These are phyloP conservation scores for Acrodontium crateriforme DNA, from an alignment of 2,329 filamentous ascomycete genomes.

Conservation along the genomic window DNA sequence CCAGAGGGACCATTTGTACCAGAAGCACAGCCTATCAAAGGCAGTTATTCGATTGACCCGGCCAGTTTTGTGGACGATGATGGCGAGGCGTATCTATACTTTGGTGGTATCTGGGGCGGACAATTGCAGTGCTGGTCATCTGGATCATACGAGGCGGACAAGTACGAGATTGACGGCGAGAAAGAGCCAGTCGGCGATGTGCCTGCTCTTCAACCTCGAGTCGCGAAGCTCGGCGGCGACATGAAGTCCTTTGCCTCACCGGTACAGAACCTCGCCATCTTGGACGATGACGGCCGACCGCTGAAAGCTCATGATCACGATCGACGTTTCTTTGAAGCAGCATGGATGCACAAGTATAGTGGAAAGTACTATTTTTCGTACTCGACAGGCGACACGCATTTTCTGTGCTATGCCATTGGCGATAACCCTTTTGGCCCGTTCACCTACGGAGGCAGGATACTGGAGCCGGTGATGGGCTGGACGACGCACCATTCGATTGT, in stretches of 20 bases:
- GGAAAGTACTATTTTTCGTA: slow-evolving; percentile 27
- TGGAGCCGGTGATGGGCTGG: slow-evolving; percentile 68
- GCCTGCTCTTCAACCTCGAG: slow-evolving; percentile 50
- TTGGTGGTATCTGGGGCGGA: slow-evolving; percentile 69
- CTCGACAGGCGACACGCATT: slow-evolving; percentile 66
- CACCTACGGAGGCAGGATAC: slow-evolving; percentile 54
- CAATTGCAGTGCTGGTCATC: slow-evolving; percentile 56
- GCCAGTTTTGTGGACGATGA: slow-evolving; percentile 61
- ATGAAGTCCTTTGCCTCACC: slow-evolving; percentile 48
- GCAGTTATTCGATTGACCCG: slow-evolving; percentile 65
- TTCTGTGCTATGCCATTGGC: slow-evolving; percentile 54
- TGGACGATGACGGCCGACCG: slow-evolving; percentile 45
- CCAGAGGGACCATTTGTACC: slow-evolving; percentile 59
- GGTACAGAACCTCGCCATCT: slow-evolving; percentile 48
- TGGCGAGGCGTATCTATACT: slow-evolving; percentile 53
- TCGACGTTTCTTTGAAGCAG: slow-evolving; percentile 64
- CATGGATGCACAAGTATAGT: slow-evolving; percentile 63
- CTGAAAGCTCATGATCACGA: slow-evolving; percentile 57
- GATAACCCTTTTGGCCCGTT: slow-evolving; percentile 56
- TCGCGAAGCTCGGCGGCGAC: slow-evolving; percentile 48
- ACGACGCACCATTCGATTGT: slow-evolving; percentile 71
- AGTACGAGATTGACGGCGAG: slow-evolving; percentile 11
- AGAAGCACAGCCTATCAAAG: slow-evolving; percentile 49
- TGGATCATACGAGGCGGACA: slow-evolving; percentile 40
- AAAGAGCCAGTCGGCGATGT: slow-evolving; percentile 38